These are phyloP conservation scores for Oryza glumipatula DNA, from an alignment of 176 grass and related monocot species.

Conservation along the genomic window DNA sequence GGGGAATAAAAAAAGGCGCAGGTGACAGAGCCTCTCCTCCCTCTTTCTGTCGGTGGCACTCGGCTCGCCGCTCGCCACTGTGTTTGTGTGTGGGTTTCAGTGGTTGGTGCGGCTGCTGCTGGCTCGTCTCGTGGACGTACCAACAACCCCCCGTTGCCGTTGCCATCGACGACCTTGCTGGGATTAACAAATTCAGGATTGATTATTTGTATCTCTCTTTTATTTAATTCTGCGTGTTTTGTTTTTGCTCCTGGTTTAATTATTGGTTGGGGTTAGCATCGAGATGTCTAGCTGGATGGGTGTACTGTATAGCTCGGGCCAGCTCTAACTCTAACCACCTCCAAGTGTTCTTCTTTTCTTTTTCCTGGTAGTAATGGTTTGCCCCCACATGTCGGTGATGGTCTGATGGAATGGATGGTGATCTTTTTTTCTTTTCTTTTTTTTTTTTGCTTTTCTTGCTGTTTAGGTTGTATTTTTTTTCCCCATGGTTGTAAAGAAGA, in stretches of 20 bases:
- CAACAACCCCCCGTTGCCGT: neutral
- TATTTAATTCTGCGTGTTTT: too few species aligned
- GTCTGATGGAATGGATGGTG: too few species aligned
- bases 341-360: neutral
- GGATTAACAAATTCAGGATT: neutral
- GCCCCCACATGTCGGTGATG: too few species aligned
- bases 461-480: too few species aligned
- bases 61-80: too few species aligned
- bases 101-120: neutral
- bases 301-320: neutral
- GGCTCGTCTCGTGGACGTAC: neutral
- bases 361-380: neutral
- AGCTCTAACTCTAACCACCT: conserved; percentile 36
- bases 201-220: neutral
- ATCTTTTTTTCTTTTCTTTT: too few species aligned
- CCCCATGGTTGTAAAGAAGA: too few species aligned
- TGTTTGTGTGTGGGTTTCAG: too few species aligned
- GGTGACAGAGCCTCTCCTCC: neutral
- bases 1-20: neutral
- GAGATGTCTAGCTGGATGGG: conserved; percentile 36
- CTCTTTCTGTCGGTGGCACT: neutral
- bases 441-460: too few species aligned
- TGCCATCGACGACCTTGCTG: neutral
- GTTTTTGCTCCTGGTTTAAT: neutral
- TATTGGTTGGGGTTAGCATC: conserved; percentile 23